These are phyloP conservation scores for Hysterangium stoloniferum DNA, from an alignment of 768 basidiomycete species.

Conservation along the genomic window DNA sequence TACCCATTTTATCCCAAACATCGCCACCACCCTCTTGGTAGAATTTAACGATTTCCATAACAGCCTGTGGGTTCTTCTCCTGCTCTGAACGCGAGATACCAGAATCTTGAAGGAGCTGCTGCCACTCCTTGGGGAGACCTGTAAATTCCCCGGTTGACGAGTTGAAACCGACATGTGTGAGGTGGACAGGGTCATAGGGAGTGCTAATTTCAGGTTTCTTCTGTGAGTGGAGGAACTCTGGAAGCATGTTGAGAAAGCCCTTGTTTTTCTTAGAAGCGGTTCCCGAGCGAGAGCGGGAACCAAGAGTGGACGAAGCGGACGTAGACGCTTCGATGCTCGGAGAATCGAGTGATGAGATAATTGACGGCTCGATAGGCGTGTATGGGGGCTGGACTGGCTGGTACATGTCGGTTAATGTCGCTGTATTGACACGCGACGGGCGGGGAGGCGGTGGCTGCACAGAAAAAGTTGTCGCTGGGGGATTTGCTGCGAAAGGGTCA, in stretches of 20 bases:
- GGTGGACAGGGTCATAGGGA: conserved; percentile 97
- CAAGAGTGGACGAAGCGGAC: background rate
- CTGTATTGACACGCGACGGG: conserved; percentile 80
- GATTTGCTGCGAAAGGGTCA: conserved; percentile 14
- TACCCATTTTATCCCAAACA: conserved; percentile 80
- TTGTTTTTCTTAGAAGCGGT: conserved; percentile 36
- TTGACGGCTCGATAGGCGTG: conserved; percentile 19
- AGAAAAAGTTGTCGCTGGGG: conserved; percentile 25
- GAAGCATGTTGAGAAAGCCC: conserved; percentile 51
- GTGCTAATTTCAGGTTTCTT: conserved; percentile 91
- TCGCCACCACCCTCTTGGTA: conserved; percentile 61
- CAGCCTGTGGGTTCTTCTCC: conserved; percentile 95
- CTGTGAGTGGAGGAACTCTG: conserved; percentile 67
- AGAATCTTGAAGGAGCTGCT: conserved; percentile 89
- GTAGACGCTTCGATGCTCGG: background rate
- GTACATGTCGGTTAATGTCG: conserved; percentile 70
- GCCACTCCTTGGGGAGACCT: conserved; percentile 98
- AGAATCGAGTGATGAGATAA: conserved; percentile 39
- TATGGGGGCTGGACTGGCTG: background rate
- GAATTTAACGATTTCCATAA: conserved; percentile 98
- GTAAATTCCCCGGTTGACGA: conserved; percentile 97
- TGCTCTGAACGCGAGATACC: conserved; percentile 93
- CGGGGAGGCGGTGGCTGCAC: conserved; percentile 56
- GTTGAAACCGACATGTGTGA: conserved; percentile 99
- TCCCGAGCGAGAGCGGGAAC: background rate